Evolutionary conservation across 1,284 basidiomycete species (phyloP), one percentile per base, ranked within the genome.

Genomic region (Cystobasidium pallidum): DNA sequence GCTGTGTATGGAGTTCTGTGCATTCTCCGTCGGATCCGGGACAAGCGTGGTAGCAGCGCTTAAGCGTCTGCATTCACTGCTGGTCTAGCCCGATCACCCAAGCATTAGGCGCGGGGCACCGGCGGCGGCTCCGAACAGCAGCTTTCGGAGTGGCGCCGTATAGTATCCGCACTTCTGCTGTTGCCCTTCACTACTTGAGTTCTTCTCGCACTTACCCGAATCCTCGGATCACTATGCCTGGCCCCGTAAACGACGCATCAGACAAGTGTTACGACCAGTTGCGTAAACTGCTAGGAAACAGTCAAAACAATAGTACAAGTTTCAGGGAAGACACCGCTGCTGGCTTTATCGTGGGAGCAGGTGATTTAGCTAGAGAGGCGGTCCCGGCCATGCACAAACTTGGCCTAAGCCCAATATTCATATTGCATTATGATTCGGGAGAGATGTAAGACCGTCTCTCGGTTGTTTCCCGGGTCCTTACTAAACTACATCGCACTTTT

Each of bases 331-430:
- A 57, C 21, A 58, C 54, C 32, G 66, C 57, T 13, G 66, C 66
- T 26, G 66, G 54, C 28, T 68, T 68, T 41, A 28, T 68, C 10
- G 54, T 68, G 6, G 66, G 66, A 28, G 66, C 66, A 21, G 66
- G 55, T 17, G 26, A 15, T 11, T 39, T 17, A 30, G 66, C 66
- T 3, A 28, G 55, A 26, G 49, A 41, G 28, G 55, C 66, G 3
- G 41, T 68, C 10, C 54, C 39, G 19, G 66, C 66, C 2, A 28
- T 58, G 17, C 21, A 59, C 17, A 58, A 57, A 24, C 41, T 68
- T 34, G 66, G 66, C 2, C 28, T 68, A 34, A 45, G 51, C 21
- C 66, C 54, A 11, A 59, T 68, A n/a, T 68, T 68, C 17, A n/a
- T 68, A 11, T 26, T 68, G 26, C 41, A 57, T 32, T 57, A 57